Evolutionary conservation across 2,329 filamentous ascomycete species (phyloP), one percentile per base, ranked within the genome.

Genomic region (Diaporthe velutina): DNA sequence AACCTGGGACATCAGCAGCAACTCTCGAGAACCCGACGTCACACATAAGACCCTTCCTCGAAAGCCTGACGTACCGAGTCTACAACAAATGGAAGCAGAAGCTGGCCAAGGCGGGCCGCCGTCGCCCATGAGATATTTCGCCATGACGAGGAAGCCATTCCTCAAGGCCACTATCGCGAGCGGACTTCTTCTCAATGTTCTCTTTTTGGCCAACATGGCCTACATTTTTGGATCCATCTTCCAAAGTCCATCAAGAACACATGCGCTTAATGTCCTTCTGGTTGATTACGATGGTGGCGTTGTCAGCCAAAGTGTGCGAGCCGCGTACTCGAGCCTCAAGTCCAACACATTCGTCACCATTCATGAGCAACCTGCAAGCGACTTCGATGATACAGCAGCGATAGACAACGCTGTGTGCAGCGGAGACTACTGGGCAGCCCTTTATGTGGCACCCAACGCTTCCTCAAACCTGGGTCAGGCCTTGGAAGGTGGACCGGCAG

Each of bases 231-330:
- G 60, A 12, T 66, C 60, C 8, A 35, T 66, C 17, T 66, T 50
- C 30, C 42, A 50, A 28, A 50, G 60, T 17, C 9, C 40, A 22
- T 22, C 17, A 13, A 66, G 28, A 35, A 50, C 60, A 5, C 60
- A 66, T 50, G 33, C 74, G 38, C 70, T 71, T 9, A 60, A 71
- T 2, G 70, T 71, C 2, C 54, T 71, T 17, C n/a, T 71, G 52
- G 54, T 71, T 25, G 70, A 71, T 19, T 71, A 71, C 28, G 70
- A 71, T 40, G 52, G 55, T 17, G 70, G 70, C 22, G n/a, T 58
- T 48, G 38, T 71, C 28, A 35, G 70, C 54, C 52, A 71, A 48
- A 58, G 50, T 15, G 19, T 71, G 35, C 30, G 50, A 57, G 30
- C 50, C 2, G 70, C 70, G 25, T 57, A 58, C 30, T 35, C 48